phyloP scores from a whole-genome alignment of 164 flowering plant species.

The Vitis rupestris region DNA sequence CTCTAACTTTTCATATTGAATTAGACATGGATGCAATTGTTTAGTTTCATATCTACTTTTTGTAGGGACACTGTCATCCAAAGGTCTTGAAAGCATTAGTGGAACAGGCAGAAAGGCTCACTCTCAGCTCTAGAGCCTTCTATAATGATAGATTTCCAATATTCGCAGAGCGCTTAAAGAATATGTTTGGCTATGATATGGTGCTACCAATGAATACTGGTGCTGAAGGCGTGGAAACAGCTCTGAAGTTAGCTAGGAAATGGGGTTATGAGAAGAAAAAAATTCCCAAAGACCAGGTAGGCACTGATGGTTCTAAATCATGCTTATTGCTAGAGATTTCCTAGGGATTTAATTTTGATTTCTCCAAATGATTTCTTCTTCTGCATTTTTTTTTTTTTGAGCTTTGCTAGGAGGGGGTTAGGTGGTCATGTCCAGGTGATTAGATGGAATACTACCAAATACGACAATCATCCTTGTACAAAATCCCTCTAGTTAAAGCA shows the following conservation, averaged over 20 bases:
- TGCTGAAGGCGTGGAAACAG: constrained; percentile 98
- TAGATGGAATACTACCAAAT: no score
- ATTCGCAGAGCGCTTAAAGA: constrained; percentile 68
- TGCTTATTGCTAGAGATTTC: neutral
- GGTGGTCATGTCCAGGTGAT: no score
- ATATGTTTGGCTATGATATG: constrained; percentile 92
- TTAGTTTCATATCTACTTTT: constrained; percentile 1
- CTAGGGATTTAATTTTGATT: neutral
- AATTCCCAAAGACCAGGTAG: constrained; percentile 85
- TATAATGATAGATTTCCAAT: constrained; percentile 84
- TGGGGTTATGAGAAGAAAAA: constrained; percentile 94
- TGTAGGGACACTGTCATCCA: constrained; percentile 98
- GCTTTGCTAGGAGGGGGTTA: no score
- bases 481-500: no score
- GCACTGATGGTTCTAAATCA: constrained; percentile 3
- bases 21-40: neutral
- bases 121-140: constrained; percentile 95
- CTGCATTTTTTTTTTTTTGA: no score
- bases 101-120: constrained; percentile 80
- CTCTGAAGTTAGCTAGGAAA: constrained; percentile 84
- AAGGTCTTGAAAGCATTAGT: constrained; percentile 75
- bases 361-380: neutral
- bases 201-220: constrained; percentile 99
- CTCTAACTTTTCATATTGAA: neutral
- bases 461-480: no score